Conservation (phyloP, 495 filamentous ascomycete genomes). For the Hypoxylon lienhwacheense region DNA sequence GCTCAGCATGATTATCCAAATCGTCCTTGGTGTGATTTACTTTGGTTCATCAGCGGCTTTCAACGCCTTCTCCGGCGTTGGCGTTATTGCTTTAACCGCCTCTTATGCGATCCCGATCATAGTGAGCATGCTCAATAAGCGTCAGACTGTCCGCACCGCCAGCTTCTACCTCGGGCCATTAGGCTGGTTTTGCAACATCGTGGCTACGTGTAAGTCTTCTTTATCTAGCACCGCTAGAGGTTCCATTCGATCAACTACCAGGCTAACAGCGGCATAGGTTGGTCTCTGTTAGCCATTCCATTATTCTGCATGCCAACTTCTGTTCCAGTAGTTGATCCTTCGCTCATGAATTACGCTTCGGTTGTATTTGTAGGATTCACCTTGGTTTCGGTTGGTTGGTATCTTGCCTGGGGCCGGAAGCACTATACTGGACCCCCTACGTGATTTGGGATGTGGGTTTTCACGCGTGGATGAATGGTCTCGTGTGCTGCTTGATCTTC, state of each 20-base stretch:
- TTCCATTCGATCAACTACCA: constrained; percentile 7
- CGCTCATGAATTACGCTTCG: constrained; percentile 67
- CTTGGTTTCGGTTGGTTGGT: constrained; percentile 49
- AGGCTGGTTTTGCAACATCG: constrained; percentile 58
- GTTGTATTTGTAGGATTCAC: constrained; percentile 67
- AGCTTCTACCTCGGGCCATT: constrained; percentile 58
- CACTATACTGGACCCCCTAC: constrained; percentile 69
- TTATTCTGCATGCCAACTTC: constrained; percentile 67
- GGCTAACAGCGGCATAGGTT: constrained; percentile 46
- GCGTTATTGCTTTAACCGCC: constrained; percentile 60
- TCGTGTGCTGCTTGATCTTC: neutral
- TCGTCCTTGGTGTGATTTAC: constrained; percentile 54
- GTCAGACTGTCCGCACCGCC: constrained; percentile 54
- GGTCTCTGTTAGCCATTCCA: constrained; percentile 64
- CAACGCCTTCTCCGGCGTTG: constrained; percentile 65
- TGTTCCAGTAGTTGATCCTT: constrained; percentile 60
- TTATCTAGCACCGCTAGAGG: neutral
- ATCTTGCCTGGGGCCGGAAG: constrained; percentile 61
- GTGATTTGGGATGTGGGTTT: constrained; percentile 11
- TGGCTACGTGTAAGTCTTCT: constrained; percentile 55
- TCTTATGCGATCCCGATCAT: constrained; percentile 62
- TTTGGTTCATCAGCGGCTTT: constrained; percentile 56
- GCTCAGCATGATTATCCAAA: constrained; percentile 51
- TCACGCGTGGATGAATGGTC: constrained; percentile 3
- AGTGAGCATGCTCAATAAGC: constrained; percentile 55